These are phyloP conservation scores for Aspergillus ochraceoroseus DNA, from an alignment of 2,329 filamentous ascomycete genomes.

Conservation along the genomic window DNA sequence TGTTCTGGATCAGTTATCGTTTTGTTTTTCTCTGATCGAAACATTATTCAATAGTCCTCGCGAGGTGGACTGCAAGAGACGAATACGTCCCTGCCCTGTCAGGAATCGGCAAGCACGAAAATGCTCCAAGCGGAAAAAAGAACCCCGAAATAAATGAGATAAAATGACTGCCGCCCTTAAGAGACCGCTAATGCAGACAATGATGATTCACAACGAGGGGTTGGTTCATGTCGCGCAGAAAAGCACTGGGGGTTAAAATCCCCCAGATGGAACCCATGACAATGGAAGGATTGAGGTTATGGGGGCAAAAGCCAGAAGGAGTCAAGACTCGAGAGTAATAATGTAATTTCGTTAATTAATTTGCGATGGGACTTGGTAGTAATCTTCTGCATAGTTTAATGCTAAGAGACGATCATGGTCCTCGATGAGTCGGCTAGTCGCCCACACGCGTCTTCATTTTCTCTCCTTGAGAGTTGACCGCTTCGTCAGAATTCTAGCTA, in stretches of 20 bases:
- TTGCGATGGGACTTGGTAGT: constrained; percentile 3
- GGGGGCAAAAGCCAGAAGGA: constrained; percentile 5
- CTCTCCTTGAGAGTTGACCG: constrained; percentile 12
- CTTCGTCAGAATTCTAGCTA: constrained; percentile 16
- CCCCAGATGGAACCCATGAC: constrained; percentile 8
- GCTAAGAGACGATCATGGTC: constrained; percentile 17
- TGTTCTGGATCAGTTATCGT: constrained; percentile 4
- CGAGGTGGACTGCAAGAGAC: constrained; percentile 18
- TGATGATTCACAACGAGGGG: constrained; percentile 25
- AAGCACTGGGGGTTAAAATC: constrained; percentile 19
- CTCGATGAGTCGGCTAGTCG: constrained; percentile 17
- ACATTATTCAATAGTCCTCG: constrained; percentile 24
- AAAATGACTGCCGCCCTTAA: constrained; percentile 4
- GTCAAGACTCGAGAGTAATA: too few species aligned
- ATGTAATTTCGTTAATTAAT: constrained; percentile 5
- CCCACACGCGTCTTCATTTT: constrained; percentile 11
- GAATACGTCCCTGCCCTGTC: background rate
- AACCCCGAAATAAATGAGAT: constrained; percentile 7
- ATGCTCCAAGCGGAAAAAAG: too few species aligned
- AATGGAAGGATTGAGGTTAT: background rate
- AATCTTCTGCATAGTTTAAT: constrained; percentile 12
- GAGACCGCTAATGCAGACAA: constrained; percentile 19
- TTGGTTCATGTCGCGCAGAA: constrained; percentile 31
- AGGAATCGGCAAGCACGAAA: constrained; percentile 2
- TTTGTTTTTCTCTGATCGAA: constrained; percentile 3